Evolutionary conservation across 768 basidiomycete species (phyloP).

Genomic region (Auricularia heimuer): DNA sequence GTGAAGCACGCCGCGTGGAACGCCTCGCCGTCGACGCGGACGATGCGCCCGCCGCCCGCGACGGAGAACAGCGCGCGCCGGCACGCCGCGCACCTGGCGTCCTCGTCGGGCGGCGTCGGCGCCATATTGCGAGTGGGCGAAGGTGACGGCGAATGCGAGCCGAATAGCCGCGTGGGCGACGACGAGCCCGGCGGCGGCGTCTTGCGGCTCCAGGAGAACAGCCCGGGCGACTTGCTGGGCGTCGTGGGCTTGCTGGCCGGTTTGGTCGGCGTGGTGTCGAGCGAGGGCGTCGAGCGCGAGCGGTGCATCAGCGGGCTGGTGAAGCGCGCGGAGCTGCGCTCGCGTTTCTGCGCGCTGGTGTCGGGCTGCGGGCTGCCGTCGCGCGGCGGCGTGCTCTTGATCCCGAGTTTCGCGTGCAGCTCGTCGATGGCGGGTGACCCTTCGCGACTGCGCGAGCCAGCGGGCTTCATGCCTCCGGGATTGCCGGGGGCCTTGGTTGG

Average conservation of each 20-base stretch:
- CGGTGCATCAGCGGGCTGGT: not conserved
- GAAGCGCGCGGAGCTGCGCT: not conserved
- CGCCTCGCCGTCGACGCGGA: conserved; percentile 33
- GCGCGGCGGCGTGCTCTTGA: conserved; percentile 15
- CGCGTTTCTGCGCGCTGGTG: not conserved
- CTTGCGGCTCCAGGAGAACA: not conserved
- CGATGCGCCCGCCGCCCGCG: conserved; percentile 51
- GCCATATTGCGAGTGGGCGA: not conserved
- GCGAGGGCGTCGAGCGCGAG: not conserved
- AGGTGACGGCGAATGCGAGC: no score
- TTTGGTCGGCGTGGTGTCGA: conserved; percentile 1
- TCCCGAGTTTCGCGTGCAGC: conserved; percentile 50
- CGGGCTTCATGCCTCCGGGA: conserved; percentile 33
- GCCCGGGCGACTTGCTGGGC: not conserved
- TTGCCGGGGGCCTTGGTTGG: conserved; percentile 20
- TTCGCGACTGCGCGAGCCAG: conserved; percentile 31
- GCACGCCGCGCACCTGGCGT: conserved; percentile 53
- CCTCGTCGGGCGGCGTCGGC: conserved; percentile 5
- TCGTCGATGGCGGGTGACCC: conserved; percentile 56
- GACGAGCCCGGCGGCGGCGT: not conserved
- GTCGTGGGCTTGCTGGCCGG: not conserved
- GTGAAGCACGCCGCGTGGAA: conserved; percentile 74
- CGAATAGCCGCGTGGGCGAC: not conserved
- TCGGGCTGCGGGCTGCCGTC: not conserved
- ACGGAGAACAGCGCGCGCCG: conserved; percentile 45